A percentile compares a stretch with the other conserved stretches of the same genome.
Conservation (phyloP, 2,329 filamentous ascomycete genomes). For the Fusarium continuum region DNA sequence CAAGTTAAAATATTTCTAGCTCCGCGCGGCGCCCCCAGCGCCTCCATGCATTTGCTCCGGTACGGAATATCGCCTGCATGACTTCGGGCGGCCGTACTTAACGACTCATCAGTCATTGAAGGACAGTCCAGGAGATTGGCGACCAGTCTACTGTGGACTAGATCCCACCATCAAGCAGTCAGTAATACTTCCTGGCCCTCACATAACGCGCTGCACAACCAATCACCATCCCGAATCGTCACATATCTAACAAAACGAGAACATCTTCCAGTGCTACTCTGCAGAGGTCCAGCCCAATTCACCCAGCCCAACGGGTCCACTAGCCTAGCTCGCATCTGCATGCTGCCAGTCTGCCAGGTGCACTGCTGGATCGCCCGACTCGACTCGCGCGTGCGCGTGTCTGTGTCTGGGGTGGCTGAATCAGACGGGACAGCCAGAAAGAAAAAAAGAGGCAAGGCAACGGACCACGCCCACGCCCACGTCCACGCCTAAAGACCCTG, state of each 20-base stretch:
- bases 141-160: not conserved
- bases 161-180: conserved; percentile 1
- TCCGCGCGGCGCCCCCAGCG: conserved; percentile 26
- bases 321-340: conserved; percentile 24
- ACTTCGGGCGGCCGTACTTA: not conserved
- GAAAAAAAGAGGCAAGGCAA: conserved; percentile 15
- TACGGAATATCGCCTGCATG: not conserved
- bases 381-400: conserved; percentile 33
- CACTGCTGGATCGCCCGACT: conserved; percentile 35
- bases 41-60: conserved; percentile 1
- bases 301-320: conserved; percentile 33
- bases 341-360: conserved; percentile 23
- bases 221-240: conserved; percentile 17
- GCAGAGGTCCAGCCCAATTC: conserved; percentile 18
- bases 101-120: conserved; percentile 22
- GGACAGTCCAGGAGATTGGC: conserved; percentile 4
- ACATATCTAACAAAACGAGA: conserved; percentile 16
- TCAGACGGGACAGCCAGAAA: conserved; percentile 28
- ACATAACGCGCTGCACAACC: conserved; percentile 3
- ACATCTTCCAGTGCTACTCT: not conserved
- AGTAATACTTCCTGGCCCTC: not conserved
- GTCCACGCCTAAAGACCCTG: conserved; percentile 36
- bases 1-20: conserved; percentile 27
- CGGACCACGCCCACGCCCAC: conserved; percentile 28
- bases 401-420: conserved; percentile 39